These are phyloP conservation scores for Candida yuanshanica DNA, from an alignment of 805 yeast species.

Conservation along the genomic window DNA sequence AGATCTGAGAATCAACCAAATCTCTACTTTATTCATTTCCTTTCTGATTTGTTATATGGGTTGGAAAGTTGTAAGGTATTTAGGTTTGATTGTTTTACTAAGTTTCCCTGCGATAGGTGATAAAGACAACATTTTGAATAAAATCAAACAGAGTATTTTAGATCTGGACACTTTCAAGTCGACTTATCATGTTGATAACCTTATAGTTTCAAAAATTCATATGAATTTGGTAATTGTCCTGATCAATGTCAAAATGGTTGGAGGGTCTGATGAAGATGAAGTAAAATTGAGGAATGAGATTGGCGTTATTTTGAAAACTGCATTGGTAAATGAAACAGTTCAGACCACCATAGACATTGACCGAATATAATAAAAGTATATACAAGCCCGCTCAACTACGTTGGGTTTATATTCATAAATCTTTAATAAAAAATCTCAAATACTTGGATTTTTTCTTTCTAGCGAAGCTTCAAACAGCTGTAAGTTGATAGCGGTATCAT, in stretches of 20 bases:
- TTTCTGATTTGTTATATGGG: constrained; percentile 41
- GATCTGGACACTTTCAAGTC: constrained; percentile 47
- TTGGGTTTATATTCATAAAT: too few species aligned
- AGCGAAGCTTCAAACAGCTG: constrained; percentile 48
- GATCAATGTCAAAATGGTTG: constrained; percentile 49
- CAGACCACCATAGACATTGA: constrained; percentile 42
- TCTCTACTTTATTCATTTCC: constrained; percentile 41
- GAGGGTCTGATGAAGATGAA: constrained; percentile 73
- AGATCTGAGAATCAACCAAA: constrained; percentile 31
- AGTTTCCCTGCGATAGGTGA: constrained; percentile 44
- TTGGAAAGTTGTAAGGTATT: constrained; percentile 43
- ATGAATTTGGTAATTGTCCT: constrained; percentile 55
- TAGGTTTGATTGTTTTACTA: constrained; percentile 48
- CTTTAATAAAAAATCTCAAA: neutral
- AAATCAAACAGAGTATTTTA: constrained; percentile 41
- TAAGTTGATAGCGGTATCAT: constrained; percentile 50
- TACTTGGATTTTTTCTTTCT: constrained; percentile 39
- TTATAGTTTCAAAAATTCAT: constrained; percentile 58
- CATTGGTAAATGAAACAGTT: constrained; percentile 24
- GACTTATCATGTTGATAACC: constrained; percentile 38
- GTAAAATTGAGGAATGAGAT: constrained; percentile 46
- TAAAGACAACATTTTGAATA: constrained; percentile 31
- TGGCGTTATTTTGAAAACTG: constrained; percentile 32
- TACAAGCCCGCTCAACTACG: neutral
- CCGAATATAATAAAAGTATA: constrained; percentile 22